Evolutionary conservation across 192 early-diverging fungal species (phyloP).

Genomic region (Rhizoclosmatium globosum): DNA sequence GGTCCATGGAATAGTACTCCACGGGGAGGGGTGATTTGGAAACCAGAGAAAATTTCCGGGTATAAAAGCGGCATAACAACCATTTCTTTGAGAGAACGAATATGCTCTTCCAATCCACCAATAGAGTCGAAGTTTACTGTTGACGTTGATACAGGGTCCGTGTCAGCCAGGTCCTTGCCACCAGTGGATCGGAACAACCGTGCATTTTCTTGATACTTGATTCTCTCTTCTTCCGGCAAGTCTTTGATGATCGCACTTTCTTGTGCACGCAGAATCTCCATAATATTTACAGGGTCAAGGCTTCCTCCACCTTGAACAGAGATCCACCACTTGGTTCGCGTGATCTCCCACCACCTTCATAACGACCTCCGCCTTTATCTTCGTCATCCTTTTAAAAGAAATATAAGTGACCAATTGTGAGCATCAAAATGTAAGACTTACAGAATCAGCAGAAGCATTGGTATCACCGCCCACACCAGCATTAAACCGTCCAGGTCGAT

Average conservation of each 20-base stretch:
- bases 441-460: slow-evolving; percentile 5
- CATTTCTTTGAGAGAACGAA: slow-evolving; percentile 79
- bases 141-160: slow-evolving; percentile 20
- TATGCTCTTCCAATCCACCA: slow-evolving; percentile 56
- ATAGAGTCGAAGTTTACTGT: slow-evolving; percentile 50
- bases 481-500: slow-evolving; percentile 2
- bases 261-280: slow-evolving; percentile 35
- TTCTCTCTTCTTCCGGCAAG: slow-evolving; percentile 33
- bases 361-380: slow-evolving; percentile 12
- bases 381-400: neutral
- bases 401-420: neutral
- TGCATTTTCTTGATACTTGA: slow-evolving; percentile 29
- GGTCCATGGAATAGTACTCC: slow-evolving; percentile 80
- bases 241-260: slow-evolving; percentile 34
- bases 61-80: slow-evolving; percentile 77
- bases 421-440: neutral
- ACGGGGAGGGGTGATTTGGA: slow-evolving; percentile 65
- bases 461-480: neutral
- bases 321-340: neutral
- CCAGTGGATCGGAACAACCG: slow-evolving; percentile 27
- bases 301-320: neutral
- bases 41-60: slow-evolving; percentile 67
- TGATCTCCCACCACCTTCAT: slow-evolving; percentile 4
- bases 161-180: slow-evolving; percentile 43
- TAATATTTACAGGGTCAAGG: slow-evolving; percentile 36